phyloP scores from a whole-genome alignment of 1,284 basidiomycete species.

The Phellopilus nigrolimitatus region DNA sequence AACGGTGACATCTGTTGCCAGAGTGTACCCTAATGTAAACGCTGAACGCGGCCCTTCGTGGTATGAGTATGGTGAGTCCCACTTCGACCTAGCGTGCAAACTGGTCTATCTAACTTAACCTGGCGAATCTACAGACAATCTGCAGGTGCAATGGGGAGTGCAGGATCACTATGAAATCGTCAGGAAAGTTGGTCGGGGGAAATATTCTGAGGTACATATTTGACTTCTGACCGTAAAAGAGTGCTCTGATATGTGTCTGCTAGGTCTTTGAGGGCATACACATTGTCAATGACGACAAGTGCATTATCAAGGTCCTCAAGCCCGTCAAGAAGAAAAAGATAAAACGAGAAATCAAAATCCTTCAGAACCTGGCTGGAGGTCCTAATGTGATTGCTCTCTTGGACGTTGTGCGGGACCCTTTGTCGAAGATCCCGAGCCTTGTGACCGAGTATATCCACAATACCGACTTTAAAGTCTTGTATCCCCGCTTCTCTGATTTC shows the following conservation, averaged over 20 bases:
- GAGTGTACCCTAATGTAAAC: constrained; percentile 45
- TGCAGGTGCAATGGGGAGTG: constrained; percentile 67
- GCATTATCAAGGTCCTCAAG: constrained; percentile 88
- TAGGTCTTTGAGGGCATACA: constrained; percentile 86
- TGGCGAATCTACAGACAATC: constrained; percentile 46
- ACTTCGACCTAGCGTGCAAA: constrained; percentile 1
- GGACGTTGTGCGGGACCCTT: constrained; percentile 78
- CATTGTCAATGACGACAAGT: constrained; percentile 72
- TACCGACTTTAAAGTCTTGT: constrained; percentile 81
- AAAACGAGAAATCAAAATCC: constrained; percentile 89
- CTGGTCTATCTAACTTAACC: background rate
- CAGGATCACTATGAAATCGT: constrained; percentile 83
- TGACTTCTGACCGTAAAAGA: background rate
- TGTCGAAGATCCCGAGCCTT: constrained; percentile 76
- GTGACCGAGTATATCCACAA: constrained; percentile 85
- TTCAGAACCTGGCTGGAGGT: constrained; percentile 82
- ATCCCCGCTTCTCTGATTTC: constrained; percentile 68
- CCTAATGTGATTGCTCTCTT: constrained; percentile 80
- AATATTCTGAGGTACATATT: constrained; percentile 63
- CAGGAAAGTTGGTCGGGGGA: constrained; percentile 74
- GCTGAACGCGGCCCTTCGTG: constrained; percentile 40
- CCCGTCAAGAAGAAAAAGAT: constrained; percentile 92
- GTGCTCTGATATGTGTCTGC: constrained; percentile 7
- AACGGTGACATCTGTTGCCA: constrained; percentile 35
- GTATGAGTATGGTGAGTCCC: constrained; percentile 46